Conservation (phyloP, 306 rosid species). For the Fagus crenata region DNA sequence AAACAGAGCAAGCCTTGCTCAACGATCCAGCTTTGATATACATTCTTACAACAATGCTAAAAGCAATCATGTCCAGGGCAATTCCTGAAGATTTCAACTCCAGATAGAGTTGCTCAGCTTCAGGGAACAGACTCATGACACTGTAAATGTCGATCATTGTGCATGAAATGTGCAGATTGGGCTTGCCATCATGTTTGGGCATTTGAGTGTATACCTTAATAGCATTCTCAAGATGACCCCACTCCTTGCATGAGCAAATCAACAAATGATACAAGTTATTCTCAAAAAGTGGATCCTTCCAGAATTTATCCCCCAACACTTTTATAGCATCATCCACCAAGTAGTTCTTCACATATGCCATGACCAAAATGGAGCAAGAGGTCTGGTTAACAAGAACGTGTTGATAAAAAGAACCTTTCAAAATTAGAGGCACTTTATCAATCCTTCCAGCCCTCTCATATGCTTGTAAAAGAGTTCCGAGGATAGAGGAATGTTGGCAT, state of each 20-base stretch:
- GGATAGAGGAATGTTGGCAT: slow-evolving; percentile 65
- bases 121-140: slow-evolving; percentile 54
- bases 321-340: slow-evolving; percentile 68
- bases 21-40: slow-evolving; percentile 74
- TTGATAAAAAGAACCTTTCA: slow-evolving; percentile 58
- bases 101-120: slow-evolving; percentile 65
- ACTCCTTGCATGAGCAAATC: slow-evolving; percentile 85
- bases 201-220: slow-evolving; percentile 54
- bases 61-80: slow-evolving; percentile 75
- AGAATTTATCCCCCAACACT: slow-evolving; percentile 62
- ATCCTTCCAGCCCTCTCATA: slow-evolving; percentile 71
- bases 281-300: slow-evolving; percentile 70
- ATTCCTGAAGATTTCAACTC: slow-evolving; percentile 56
- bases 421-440: slow-evolving; percentile 56
- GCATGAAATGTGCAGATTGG: slow-evolving; percentile 71
- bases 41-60: slow-evolving; percentile 73
- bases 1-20: slow-evolving; percentile 75
- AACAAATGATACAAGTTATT: slow-evolving; percentile 80
- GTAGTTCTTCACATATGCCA: slow-evolving; percentile 77
- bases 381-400: slow-evolving; percentile 69
- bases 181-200: slow-evolving; percentile 47
- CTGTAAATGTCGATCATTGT: slow-evolving; percentile 85
- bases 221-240: slow-evolving; percentile 66
- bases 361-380: slow-evolving; percentile 76
- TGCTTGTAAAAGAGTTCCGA: slow-evolving; percentile 66